Percentiles rank a stretch among this genome's conserved stretches.
These are phyloP conservation scores for Zygosaccharomyces pseudobailii DNA, from an alignment of 1,139 yeast genomes.

Conservation along the genomic window DNA sequence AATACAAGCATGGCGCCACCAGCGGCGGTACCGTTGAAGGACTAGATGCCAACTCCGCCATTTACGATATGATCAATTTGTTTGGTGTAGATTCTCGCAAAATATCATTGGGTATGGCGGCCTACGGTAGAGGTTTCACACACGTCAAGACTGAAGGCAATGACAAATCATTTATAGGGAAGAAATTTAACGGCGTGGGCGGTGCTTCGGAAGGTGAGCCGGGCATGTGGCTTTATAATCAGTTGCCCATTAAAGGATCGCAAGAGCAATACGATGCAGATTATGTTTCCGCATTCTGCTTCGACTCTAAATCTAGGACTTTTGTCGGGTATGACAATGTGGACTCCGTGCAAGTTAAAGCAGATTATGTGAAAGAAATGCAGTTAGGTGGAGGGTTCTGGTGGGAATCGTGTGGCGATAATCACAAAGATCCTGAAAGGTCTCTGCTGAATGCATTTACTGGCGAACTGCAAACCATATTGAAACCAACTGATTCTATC, in stretches of 20 bases:
- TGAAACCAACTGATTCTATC: constrained; percentile 14
- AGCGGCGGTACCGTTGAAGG: constrained; percentile 35
- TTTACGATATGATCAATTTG: constrained; percentile 40
- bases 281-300: constrained; percentile 57
- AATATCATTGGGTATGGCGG: constrained; percentile 81
- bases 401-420: constrained; percentile 91
- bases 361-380: constrained; percentile 46
- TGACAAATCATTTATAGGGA: constrained; percentile 32
- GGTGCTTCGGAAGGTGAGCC: constrained; percentile 42
- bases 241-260: constrained; percentile 43
- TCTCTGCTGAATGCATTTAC: constrained; percentile 38
- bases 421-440: constrained; percentile 28
- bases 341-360: constrained; percentile 52
- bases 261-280: constrained; percentile 48
- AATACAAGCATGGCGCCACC: constrained; percentile 11
- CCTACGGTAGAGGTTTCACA: constrained; percentile 73
- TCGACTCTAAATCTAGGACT: constrained; percentile 37
- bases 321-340: constrained; percentile 66
- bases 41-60: constrained; percentile 47
- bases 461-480: constrained; percentile 11
- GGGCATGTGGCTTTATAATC: constrained; percentile 54
- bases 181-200: constrained; percentile 46
- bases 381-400: constrained; percentile 81
- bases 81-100: constrained; percentile 46
- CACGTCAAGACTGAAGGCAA: constrained; percentile 33